Evolutionary conservation across 345 rosid genomes (phyloP).

Genomic region (Eucalyptus globulus): DNA sequence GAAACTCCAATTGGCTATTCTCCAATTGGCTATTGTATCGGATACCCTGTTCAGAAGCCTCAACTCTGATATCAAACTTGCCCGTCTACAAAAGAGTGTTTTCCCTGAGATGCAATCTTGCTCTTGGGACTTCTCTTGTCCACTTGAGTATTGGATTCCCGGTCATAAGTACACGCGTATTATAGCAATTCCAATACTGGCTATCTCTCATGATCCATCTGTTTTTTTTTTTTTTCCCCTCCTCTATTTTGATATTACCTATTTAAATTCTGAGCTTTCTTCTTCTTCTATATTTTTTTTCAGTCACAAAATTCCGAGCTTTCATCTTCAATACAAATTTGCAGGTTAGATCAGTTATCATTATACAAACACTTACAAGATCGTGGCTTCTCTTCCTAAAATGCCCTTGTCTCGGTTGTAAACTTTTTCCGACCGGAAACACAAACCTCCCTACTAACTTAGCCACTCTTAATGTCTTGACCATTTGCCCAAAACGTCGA

Average conservation of each 20-base stretch:
- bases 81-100: not conserved
- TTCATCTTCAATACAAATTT: not conserved
- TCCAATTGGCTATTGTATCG: no score
- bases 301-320: not conserved
- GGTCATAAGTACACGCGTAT: not conserved
- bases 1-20: no score
- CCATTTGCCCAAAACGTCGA: not conserved
- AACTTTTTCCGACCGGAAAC: not conserved
- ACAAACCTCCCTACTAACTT: not conserved
- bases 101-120: not conserved
- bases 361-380: not conserved
- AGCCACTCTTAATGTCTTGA: not conserved
- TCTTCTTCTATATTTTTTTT: not conserved
- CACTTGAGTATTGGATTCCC: not conserved
- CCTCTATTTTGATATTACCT: not conserved
- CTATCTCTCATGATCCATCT: not conserved
- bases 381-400: not conserved
- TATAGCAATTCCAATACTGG: not conserved
- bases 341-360: not conserved
- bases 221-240: no score
- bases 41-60: no score
- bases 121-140: not conserved
- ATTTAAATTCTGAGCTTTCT: not conserved
- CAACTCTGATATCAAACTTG: no score
- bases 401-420: not conserved